Evolutionary conservation across 495 filamentous ascomycete species (phyloP).

Genomic region (Penicillium coffeae): DNA sequence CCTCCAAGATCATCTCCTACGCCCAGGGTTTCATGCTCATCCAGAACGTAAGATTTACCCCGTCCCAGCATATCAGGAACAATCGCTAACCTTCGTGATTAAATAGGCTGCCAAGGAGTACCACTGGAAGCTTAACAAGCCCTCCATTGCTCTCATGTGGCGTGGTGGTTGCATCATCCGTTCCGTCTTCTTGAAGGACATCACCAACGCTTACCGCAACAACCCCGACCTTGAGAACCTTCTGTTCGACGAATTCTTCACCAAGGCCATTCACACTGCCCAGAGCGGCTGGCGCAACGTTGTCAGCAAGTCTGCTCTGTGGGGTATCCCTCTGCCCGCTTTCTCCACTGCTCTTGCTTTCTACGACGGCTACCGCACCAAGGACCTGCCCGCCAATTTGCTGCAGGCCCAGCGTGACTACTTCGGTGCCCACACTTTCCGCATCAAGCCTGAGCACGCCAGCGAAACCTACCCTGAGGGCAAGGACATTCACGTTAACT

Average conservation of each 20-base stretch:
- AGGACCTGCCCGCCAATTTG: conserved; percentile 93
- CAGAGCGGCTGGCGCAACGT: conserved; percentile 95
- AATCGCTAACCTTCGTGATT: conserved; percentile 1
- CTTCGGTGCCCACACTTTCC: conserved; percentile 99
- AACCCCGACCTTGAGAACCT: conserved; percentile 97
- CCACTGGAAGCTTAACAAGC: conserved; percentile 98
- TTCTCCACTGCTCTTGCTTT: conserved; percentile 95
- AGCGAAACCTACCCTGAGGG: conserved; percentile 78
- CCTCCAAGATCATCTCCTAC: conserved; percentile 99
- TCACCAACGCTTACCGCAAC: conserved; percentile 91
- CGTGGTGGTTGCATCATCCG: conserved; percentile 99
- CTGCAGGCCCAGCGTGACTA: conserved; percentile 98
- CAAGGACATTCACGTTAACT: conserved; percentile 97
- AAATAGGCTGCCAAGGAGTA: conserved; percentile 87
- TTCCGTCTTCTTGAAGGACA: conserved; percentile 99
- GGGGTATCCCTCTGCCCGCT: conserved; percentile 91
- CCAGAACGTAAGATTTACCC: conserved; percentile 70
- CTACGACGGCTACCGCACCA: conserved; percentile 97
- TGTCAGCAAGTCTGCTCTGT: conserved; percentile 83
- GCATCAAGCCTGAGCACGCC: conserved; percentile 87
- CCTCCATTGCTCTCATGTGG: conserved; percentile 99
- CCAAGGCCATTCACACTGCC: conserved; percentile 94
- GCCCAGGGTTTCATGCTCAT: conserved; percentile 99
- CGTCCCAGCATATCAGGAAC: not conserved
- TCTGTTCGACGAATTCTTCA: conserved; percentile 98